phyloP scores from a whole-genome alignment of 371 early-diverging fungal genomes.

The Mycotypha africana region DNA sequence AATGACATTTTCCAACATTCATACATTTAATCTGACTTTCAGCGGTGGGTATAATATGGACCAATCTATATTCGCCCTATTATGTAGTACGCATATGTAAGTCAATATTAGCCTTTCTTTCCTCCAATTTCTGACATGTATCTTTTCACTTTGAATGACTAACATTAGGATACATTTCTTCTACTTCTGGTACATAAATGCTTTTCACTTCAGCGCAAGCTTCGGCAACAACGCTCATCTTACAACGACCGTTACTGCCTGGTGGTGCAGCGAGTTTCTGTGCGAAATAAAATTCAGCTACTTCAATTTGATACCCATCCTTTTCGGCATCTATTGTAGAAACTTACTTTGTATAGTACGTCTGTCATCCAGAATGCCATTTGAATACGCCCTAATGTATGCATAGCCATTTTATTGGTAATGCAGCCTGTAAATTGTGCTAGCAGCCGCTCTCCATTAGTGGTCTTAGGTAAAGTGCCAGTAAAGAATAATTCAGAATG shows the following conservation, averaged over 20 bases:
- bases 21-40: conserved; percentile 39
- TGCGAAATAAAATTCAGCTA: too few species aligned
- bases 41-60: conserved; percentile 39
- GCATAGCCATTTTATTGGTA: conserved; percentile 38
- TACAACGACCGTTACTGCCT: conserved; percentile 27
- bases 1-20: too few species aligned
- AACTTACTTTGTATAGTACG: conserved; percentile 19
- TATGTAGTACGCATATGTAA: too few species aligned
- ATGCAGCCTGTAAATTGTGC: conserved; percentile 40
- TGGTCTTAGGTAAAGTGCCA: conserved; percentile 35
- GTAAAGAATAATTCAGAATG: conserved; percentile 38
- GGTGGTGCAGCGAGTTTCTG: conserved; percentile 37
- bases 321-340: neutral
- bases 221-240: conserved; percentile 41
- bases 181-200: conserved; percentile 14
- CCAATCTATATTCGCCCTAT: conserved; percentile 42
- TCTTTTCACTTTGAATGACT: too few species aligned
- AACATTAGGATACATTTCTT: conserved; percentile 33
- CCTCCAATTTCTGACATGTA: too few species aligned
- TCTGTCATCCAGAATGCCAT: conserved; percentile 46
- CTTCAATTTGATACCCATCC: neutral
- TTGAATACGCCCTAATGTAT: conserved; percentile 39
- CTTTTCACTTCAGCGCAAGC: conserved; percentile 24
- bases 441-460: conserved; percentile 37
- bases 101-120: neutral